Evolutionary conservation across 1,139 yeast genomes (phyloP), one percentile per base, ranked within the genome.

Genomic region (Lodderomyces pseudojiufengensis): DNA sequence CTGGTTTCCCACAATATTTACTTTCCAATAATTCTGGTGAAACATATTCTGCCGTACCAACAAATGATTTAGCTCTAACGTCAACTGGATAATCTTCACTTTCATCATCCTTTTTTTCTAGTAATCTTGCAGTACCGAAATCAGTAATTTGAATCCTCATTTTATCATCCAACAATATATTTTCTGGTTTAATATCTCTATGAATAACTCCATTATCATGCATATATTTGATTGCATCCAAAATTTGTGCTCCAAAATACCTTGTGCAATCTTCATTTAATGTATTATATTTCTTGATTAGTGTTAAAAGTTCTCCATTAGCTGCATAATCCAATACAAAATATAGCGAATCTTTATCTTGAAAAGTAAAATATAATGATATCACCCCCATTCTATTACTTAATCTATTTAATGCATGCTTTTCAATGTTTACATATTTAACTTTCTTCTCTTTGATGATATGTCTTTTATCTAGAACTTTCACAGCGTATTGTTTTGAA

Each of bases 361-460:
- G 98, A 57, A 92, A 92, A 0, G 98, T 92, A 58, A 86, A 94
- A 54, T 85, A 86, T 32, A 92, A 69, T 12, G 92, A 80, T 15
- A 92, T 88, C 31, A 92, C 77, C 1, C 98, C 98, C 30, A 57
- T 51, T 31, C 71, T 43, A 43, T 83, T 80, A 22, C 90, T 92
- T 39, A 92, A 67, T 29, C 95, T 63, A 55, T 90, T 88, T 49
- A 94, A 68, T 2, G 97, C 92, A 51, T 87, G 87, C 59, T 92
- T 92, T 59, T 94, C 98, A 41, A 94, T 92, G 53, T 90, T 90
- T 41, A 92, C 98, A 54, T 92, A 94, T 59, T 94, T 92, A 49
- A 90, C 94, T 58, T 92, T 92, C 55, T 85, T 85, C 60, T 92
- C 99, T 57, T 86, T 84, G 49, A 92, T 92, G 42, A 92, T 94